phyloP scores from a whole-genome alignment of 345 rosid species.

The Sisymbrium altissimum region DNA sequence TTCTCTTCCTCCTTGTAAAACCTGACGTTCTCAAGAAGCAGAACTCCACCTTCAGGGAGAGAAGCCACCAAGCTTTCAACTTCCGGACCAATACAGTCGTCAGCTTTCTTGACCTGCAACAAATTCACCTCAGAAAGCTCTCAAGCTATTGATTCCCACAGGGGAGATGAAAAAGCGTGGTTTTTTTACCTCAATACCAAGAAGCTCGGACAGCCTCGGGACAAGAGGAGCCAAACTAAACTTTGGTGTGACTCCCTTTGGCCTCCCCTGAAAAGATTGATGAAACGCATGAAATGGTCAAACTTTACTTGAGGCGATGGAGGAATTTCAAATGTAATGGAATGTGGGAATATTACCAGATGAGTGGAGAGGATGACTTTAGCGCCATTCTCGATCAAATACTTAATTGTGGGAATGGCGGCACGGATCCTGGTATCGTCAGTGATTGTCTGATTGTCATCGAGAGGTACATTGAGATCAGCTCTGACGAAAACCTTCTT shows the following conservation, averaged over 20 bases:
- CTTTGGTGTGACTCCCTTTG: conserved; percentile 91
- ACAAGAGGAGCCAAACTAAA: conserved; percentile 93
- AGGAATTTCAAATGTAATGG: not conserved
- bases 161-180: not conserved
- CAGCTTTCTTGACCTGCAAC: conserved; percentile 73
- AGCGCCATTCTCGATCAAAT: conserved; percentile 83
- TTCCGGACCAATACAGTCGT: conserved; percentile 77
- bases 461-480: conserved; percentile 87
- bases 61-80: conserved; percentile 68
- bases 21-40: conserved; percentile 88
- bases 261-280: conserved; percentile 68
- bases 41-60: conserved; percentile 67
- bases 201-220: conserved; percentile 82
- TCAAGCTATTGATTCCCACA: not conserved
- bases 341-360: conserved; percentile 43
- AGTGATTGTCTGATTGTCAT: conserved; percentile 78
- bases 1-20: conserved; percentile 94
- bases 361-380: conserved; percentile 93
- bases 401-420: conserved; percentile 86
- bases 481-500: conserved; percentile 90
- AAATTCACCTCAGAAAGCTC: not conserved
- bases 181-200: conserved; percentile 62
- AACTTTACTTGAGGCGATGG: not conserved
- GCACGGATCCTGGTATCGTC: conserved; percentile 92
- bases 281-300: not conserved